Conservation (phyloP, 306 rosid genomes). For the Lathyrus aphaca region DNA sequence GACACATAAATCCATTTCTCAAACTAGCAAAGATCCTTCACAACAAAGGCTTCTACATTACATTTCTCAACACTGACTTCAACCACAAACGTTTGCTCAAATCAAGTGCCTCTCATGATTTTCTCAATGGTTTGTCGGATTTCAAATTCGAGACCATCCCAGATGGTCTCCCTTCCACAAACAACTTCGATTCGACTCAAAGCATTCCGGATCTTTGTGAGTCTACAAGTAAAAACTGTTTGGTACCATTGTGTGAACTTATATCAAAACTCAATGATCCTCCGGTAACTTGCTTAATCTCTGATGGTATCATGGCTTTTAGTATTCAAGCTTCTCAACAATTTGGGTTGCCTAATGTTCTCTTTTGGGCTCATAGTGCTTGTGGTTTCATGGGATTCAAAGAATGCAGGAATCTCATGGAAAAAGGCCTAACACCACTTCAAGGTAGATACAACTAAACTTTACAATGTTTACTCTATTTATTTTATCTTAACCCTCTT, state of each 20-base stretch:
- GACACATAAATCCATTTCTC: conserved; percentile 53
- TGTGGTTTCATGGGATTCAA: conserved; percentile 44
- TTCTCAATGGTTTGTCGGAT: conserved; percentile 38
- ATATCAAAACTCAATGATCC: conserved; percentile 45
- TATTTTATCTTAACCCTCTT: too few species aligned
- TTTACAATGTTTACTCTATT: conserved; percentile 1
- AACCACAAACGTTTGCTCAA: conserved; percentile 49
- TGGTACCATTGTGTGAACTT: conserved; percentile 42
- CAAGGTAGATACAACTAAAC: conserved; percentile 24
- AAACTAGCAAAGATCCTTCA: conserved; percentile 52
- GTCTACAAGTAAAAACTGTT: conserved; percentile 37
- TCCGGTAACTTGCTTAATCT: conserved; percentile 45
- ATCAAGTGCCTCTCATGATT: conserved; percentile 35
- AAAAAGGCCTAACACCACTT: conserved; percentile 45
- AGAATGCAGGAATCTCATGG: conserved; percentile 48
- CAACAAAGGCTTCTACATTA: conserved; percentile 45
- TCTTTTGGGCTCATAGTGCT: conserved; percentile 46
- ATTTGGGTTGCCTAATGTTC: conserved; percentile 39
- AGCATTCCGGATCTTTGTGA: conserved; percentile 42
- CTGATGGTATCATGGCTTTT: conserved; percentile 51
- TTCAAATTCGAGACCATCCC: conserved; percentile 49
- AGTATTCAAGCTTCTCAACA: conserved; percentile 47
- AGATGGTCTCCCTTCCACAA: conserved; percentile 46
- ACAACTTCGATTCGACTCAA: conserved; percentile 46
- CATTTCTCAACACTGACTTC: conserved; percentile 48